phyloP scores from a whole-genome alignment of 1,284 basidiomycete species.

The Ceratobasidium sp. region DNA sequence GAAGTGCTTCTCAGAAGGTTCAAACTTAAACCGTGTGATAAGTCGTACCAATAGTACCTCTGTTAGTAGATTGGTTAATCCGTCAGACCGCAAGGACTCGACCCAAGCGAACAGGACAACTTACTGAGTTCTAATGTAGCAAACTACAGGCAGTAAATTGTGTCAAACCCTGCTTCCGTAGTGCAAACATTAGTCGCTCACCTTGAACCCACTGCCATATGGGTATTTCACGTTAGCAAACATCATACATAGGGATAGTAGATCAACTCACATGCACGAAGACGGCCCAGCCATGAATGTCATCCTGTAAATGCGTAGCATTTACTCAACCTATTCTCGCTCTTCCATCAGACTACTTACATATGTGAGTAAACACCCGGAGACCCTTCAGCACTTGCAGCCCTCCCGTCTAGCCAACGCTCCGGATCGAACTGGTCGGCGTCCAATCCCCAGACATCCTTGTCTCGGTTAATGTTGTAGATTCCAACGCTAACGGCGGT shows the following conservation, averaged over 20 bases:
- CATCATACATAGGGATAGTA: background rate
- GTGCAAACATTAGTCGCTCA: background rate
- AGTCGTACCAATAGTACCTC: constrained; percentile 10
- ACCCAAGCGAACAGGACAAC: background rate
- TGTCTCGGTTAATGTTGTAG: constrained; percentile 6
- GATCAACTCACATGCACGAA: constrained; percentile 26
- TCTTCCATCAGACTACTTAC: too few relatives aligned
- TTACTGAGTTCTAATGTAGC: constrained; percentile 22
- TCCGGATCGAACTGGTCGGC: constrained; percentile 13
- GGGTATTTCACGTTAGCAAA: background rate
- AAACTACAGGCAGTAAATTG: background rate
- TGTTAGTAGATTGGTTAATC: background rate
- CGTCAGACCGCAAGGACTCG: too few relatives aligned
- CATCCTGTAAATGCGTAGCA: constrained; percentile 15
- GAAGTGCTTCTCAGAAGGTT: constrained; percentile 1
- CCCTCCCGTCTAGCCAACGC: constrained; percentile 6
- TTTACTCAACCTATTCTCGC: too few relatives aligned
- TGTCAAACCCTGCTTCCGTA: too few relatives aligned
- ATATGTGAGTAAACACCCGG: constrained; percentile 12
- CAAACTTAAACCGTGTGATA: constrained; percentile 20
- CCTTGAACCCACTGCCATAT: constrained; percentile 15
- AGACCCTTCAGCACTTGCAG: background rate
- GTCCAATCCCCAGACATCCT: background rate
- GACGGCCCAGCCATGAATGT: constrained; percentile 13
- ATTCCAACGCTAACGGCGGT: background rate